Evolutionary conservation across 2,329 filamentous ascomycete genomes (phyloP), one percentile per base, ranked within the genome.

Genomic region (Exophiala aquamarina): DNA sequence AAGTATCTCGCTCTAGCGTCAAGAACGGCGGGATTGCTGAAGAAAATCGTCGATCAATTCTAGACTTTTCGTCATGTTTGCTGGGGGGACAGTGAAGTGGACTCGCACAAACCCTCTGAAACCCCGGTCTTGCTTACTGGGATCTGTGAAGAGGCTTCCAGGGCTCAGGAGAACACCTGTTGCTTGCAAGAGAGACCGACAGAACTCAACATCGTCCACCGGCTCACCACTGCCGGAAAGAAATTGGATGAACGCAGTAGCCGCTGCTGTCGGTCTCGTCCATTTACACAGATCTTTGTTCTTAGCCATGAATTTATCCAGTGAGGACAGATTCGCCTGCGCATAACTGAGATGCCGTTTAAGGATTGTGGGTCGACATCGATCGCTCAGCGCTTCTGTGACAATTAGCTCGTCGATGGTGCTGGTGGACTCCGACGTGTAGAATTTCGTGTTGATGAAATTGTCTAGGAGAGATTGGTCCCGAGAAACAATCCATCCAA

Each of bases 351-450:
- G 75, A 59, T 89, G 89, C 10, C 83, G 73, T 3, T 70, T 71
- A 1, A 88, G 70, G 1, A 89, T 69, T 8, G 67, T 70, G 49
- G 84, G 74, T 11, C 89, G 78, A 14, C 85, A 83, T 19, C 73
- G 69, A 1, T 78, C 69, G 8, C 80, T 78, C 7, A 95, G 71
- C 0, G 89, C 89, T 61, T 84, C 92, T 18, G 80, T 78, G 2
- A 89, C 90, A 10, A 95, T 75, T 42, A 80, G 78, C 63, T 95
- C 89, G 64, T 95, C 89, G 8, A 95, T 71, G 60, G 84, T 81
- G 15, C 86, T 86, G 0, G 94, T 87, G 29, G 85, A 88, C 60
- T 95, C 94, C 17, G 87, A 89, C 2, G 88, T 94, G 70, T 93
- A 95, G 64, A 94, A 84, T 26, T 89, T 75, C 1, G 84, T 83